These are phyloP conservation scores for Knoxdaviesia proteae DNA, from an alignment of 2,329 filamentous ascomycete genomes.

Conservation along the genomic window DNA sequence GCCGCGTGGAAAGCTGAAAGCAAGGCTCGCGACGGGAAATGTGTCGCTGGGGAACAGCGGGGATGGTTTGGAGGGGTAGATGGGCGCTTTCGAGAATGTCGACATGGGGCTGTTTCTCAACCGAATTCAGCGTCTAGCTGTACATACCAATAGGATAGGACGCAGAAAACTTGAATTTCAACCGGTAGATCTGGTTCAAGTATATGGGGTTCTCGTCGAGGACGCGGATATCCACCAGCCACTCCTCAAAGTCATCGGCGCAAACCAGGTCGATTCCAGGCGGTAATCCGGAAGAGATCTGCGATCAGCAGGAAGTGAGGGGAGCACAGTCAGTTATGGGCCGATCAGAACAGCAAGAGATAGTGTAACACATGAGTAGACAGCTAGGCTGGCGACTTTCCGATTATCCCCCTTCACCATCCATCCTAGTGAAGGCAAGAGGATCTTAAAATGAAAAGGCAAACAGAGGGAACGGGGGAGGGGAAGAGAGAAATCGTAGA, in stretches of 20 bases:
- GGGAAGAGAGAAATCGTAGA: not conserved
- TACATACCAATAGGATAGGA: slow-evolving; percentile 72
- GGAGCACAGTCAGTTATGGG: too few relatives aligned
- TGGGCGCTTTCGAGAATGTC: too few relatives aligned
- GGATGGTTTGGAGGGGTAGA: too few relatives aligned
- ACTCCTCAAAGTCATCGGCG: slow-evolving; percentile 69
- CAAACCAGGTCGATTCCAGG: slow-evolving; percentile 60
- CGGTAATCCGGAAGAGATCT: slow-evolving; percentile 36
- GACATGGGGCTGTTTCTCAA: too few relatives aligned
- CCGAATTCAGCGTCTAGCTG: not conserved
- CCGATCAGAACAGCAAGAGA: too few relatives aligned
- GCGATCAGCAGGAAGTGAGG: not conserved
- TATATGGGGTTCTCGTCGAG: slow-evolving; percentile 85
- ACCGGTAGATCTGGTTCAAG: slow-evolving; percentile 52
- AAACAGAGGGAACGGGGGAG: not conserved
- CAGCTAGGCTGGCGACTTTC: too few relatives aligned
- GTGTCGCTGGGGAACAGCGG: too few relatives aligned
- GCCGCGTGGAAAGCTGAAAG: not conserved
- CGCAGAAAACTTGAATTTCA: slow-evolving; percentile 70
- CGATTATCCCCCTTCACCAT: too few relatives aligned
- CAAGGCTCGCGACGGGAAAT: not conserved
- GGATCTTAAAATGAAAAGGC: too few relatives aligned
- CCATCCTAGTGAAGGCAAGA: too few relatives aligned
- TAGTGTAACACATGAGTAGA: too few relatives aligned
- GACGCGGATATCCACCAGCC: slow-evolving; percentile 81